Evolutionary conservation across 768 basidiomycete species (phyloP).

Genomic region (Astraeus odoratus): DNA sequence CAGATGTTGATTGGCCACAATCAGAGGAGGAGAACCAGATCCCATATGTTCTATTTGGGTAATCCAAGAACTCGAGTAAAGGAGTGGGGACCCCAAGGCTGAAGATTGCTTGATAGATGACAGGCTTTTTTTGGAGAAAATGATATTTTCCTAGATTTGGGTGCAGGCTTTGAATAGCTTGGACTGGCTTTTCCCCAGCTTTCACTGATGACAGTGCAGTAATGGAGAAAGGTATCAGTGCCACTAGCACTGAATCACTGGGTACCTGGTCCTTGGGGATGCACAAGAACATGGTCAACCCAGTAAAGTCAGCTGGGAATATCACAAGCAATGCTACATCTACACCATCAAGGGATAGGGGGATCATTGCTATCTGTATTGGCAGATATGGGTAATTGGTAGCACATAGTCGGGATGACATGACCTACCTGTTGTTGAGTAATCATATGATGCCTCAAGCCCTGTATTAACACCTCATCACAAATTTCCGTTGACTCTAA

Average conservation of each 20-base stretch:
- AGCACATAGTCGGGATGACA: constrained; percentile 3
- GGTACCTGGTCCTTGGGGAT: constrained; percentile 30
- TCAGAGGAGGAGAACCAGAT: constrained; percentile 40
- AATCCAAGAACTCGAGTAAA: constrained; percentile 41
- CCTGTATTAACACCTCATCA: constrained; percentile 35
- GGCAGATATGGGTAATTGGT: constrained; percentile 2
- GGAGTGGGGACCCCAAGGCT: constrained; percentile 42
- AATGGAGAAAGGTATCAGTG: constrained; percentile 21
- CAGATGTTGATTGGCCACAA: constrained; percentile 19
- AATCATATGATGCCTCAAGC: constrained; percentile 40
- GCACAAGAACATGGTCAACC: constrained; percentile 33
- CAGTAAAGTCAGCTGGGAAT: constrained; percentile 34
- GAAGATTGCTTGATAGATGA: constrained; percentile 19
- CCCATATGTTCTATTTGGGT: constrained; percentile 34
- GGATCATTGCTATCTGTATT: constrained; percentile 45
- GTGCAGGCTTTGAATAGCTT: constrained; percentile 4
- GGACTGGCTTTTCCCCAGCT: constrained; percentile 12
- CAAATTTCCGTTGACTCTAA: constrained; percentile 34
- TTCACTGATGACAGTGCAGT: constrained; percentile 7
- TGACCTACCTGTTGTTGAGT: constrained; percentile 40
- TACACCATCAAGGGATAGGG: constrained; percentile 39
- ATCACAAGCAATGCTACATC: constrained; percentile 51
- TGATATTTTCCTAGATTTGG: neutral
- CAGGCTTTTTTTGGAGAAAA: constrained; percentile 7
- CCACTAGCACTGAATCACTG: constrained; percentile 16